Conservation (phyloP, 495 filamentous ascomycete genomes). For the Penicillium macrosclerotiorum region DNA sequence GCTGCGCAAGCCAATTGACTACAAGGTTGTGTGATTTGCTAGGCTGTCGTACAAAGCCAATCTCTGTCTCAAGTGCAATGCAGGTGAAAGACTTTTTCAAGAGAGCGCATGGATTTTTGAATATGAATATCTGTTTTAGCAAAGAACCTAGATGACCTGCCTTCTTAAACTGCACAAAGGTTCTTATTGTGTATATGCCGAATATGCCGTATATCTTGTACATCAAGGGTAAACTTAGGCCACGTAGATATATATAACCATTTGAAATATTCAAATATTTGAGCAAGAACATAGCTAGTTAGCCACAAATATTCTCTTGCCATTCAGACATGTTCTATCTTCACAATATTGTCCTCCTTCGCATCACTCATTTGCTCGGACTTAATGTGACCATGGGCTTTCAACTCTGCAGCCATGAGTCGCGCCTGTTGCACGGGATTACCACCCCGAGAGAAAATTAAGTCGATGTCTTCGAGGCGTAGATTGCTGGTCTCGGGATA, state of each 20-base stretch:
- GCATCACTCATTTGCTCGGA: constrained; percentile 4
- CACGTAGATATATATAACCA: too few species aligned
- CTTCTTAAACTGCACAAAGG: too few species aligned
- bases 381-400: constrained; percentile 9
- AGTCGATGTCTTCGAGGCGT: constrained; percentile 42
- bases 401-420: constrained; percentile 15
- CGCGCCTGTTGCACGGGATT: constrained; percentile 16
- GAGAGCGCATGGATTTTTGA: too few species aligned
- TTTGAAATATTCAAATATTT: background rate
- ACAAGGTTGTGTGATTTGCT: constrained; percentile 20
- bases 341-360: constrained; percentile 4
- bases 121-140: too few species aligned
- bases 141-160: too few species aligned
- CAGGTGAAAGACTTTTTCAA: too few species aligned
- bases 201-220: too few species aligned
- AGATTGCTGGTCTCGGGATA: constrained; percentile 44
- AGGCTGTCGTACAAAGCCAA: background rate
- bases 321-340: constrained; percentile 9
- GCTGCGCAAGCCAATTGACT: constrained; percentile 45
- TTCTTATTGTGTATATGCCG: too few species aligned
- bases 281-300: background rate
- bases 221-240: too few species aligned
- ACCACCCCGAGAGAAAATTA: constrained; percentile 27
- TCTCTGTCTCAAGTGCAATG: background rate
- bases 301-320: background rate